Evolutionary conservation across 129 eudicot genomes (phyloP), one percentile per base, ranked within the genome.

Genomic region (Helianthus tuberosus): DNA sequence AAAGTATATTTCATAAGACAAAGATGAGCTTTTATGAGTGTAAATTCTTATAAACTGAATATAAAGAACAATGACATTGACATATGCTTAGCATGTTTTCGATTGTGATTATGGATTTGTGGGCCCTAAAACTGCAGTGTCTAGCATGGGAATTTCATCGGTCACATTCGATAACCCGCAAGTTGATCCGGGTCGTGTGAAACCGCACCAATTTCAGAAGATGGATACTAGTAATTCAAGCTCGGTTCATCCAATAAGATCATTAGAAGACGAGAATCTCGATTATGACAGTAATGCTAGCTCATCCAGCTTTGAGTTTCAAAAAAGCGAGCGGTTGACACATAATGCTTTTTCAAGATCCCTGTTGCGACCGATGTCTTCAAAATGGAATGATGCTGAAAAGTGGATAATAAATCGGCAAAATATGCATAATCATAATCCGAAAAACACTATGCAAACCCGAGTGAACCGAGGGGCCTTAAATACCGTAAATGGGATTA

Each of bases 361-460:
- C 6, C 54, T 86, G 55, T 84, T 89, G 16, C 80, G 92, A 74
- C 97, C 93, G 3, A 86, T 87, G 84, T 80, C 98, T 54, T 94
- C 98, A 0, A 94, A 94, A 83, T 94, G 98, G 98, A 89, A 94
- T 64, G 97, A 94, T 80, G 98, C 98, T 35, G 97, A 94, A 77
- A 94, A 94, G 72, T 94, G 98, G 98, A 90, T 94, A 72, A 80
- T 88, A 68, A 91, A 86, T 75, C 78, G 82, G 86, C 91, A 83
- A 73, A 90, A 60, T 47, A 69, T 83, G 77, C 96, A 76, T 52
- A 86, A 73, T 61, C 73, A 74, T 71, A 75, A 84, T 9, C 81
- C 75, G 54, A 90, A 82, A 59, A 73, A 68, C 51, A 68, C 51
- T 46, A 14, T 68, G 48, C 89, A 82, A 44, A 83, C 75, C 57